These are phyloP conservation scores for Thielaviopsis musarum DNA, from an alignment of 2,329 filamentous ascomycete species.

Conservation along the genomic window DNA sequence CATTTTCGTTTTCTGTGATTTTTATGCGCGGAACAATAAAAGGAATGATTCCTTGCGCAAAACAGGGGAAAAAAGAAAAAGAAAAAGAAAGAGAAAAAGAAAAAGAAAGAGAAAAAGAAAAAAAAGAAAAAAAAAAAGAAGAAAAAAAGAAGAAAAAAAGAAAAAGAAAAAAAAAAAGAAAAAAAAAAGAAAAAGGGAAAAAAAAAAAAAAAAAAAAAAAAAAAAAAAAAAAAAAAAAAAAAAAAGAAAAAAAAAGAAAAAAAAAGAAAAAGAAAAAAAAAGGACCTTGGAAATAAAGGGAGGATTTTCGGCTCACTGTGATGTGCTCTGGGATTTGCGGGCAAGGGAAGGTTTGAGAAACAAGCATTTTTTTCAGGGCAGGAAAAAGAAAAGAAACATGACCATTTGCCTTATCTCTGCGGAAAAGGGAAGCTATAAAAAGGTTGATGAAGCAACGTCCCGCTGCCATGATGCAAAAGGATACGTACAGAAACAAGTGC, in stretches of 20 bases:
- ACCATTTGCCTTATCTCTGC: not conserved
- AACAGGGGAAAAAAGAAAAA: not conserved
- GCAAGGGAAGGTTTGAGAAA: not conserved
- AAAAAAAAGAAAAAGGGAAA: not conserved
- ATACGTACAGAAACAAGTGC: too few relatives aligned
- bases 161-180: not conserved
- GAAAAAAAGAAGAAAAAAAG: too few relatives aligned
- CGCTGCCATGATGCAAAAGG: too few relatives aligned
- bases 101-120: not conserved
- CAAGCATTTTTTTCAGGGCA: not conserved
- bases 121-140: not conserved
- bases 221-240: not conserved
- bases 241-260: not conserved
- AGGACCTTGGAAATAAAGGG: not conserved
- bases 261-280: not conserved
- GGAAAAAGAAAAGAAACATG: not conserved
- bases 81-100: too few relatives aligned
- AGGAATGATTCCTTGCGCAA: too few relatives aligned
- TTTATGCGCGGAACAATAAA: too few relatives aligned
- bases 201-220: too few relatives aligned
- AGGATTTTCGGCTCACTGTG: not conserved
- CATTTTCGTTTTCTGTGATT: too few relatives aligned
- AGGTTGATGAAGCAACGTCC: too few relatives aligned
- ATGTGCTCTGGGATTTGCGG: not conserved
- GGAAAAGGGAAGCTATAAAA: too few relatives aligned